A percentile compares a stretch with the other conserved stretches of the same genome.
phyloP scores from a whole-genome alignment of 176 grass and related monocot species.

The Saccharum spontaneum region DNA sequence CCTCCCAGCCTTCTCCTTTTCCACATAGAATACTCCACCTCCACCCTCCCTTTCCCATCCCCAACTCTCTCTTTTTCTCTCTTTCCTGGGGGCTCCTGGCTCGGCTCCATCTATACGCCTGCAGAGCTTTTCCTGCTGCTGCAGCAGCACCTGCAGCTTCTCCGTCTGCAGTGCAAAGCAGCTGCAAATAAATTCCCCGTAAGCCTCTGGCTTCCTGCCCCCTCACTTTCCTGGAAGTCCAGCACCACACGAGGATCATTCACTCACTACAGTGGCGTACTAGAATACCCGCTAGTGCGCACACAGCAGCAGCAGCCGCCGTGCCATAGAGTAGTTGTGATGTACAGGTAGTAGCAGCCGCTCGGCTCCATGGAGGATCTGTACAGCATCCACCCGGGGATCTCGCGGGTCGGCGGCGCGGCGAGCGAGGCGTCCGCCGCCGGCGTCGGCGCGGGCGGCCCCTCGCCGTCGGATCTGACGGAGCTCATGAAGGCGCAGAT shows the following conservation, averaged over 20 bases:
- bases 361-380: conserved; percentile 72
- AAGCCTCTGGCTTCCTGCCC: conserved; percentile 20
- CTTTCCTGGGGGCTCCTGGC: not conserved
- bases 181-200: conserved; percentile 53
- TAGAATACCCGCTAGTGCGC: conserved; percentile 34
- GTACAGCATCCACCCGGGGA: conserved; percentile 90
- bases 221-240: conserved; percentile 32
- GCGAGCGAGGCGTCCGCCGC: conserved; percentile 25
- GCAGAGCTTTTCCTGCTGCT: conserved; percentile 41
- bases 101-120: conserved; percentile 19
- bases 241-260: conserved; percentile 28
- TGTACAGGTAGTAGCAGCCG: conserved; percentile 21
- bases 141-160: conserved; percentile 25
- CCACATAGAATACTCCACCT: too few species aligned
- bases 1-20: too few species aligned
- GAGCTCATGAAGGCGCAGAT: conserved; percentile 85
- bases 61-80: not conserved
- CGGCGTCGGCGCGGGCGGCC: not conserved
- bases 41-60: too few species aligned
- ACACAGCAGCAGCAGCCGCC: conserved; percentile 2
- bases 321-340: conserved; percentile 23
- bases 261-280: conserved; percentile 31
- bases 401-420: conserved; percentile 43
- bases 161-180: conserved; percentile 51
- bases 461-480: conserved; percentile 61